Evolutionary conservation across 148 eudicot genomes (phyloP), one percentile per base, ranked within the genome.

Genomic region (Fagopyrum homotropicum): DNA sequence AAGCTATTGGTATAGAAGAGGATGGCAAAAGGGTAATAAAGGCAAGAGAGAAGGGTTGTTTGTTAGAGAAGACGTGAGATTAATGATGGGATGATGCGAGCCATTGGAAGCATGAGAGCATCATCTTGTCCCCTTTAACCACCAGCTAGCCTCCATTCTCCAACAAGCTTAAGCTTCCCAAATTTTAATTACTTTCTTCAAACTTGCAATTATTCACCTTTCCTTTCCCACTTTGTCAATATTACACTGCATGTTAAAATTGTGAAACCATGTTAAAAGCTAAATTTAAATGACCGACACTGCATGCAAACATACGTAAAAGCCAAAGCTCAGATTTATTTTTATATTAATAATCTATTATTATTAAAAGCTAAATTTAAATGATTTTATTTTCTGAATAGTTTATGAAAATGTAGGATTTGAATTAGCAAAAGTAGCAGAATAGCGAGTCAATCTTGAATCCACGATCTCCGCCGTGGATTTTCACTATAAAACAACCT

Each of bases 381-480:
- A 35, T 35, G 3, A 35, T 2, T 35, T 30, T 30, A 30, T 30
- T 30, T 30, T 30, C 1, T 30, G 35, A 30, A 49, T 49, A 7
- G 52, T 49, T 49, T 52, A 52, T 52, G 57, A 15, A 15, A 10
- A 52, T 52, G 5, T 52, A 52, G 57, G 6, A 52, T 5, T 61
- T 10, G 15, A 61, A 61, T 61, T 2, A 66, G 46, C 9, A 43
- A 66, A 43, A 29, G 46, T 12, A 66, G 40, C 4, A 15, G 11
- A 35, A 60, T 35, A 64, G 47, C 11, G 12, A 66, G 71, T 66
- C 71, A 66, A 66, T 66, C 19, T 2, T 40, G 9, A 14, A 10
- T 15, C 71, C 71, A 66, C 40, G 47, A 66, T 66, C 71, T 43
- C 71, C 71, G 71, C 22, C 71, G 71, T 66, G 71, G 71, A 66